Evolutionary conservation across 2,329 filamentous ascomycete species (phyloP), one percentile per base, ranked within the genome.

Genomic region (Leptographium procerum): DNA sequence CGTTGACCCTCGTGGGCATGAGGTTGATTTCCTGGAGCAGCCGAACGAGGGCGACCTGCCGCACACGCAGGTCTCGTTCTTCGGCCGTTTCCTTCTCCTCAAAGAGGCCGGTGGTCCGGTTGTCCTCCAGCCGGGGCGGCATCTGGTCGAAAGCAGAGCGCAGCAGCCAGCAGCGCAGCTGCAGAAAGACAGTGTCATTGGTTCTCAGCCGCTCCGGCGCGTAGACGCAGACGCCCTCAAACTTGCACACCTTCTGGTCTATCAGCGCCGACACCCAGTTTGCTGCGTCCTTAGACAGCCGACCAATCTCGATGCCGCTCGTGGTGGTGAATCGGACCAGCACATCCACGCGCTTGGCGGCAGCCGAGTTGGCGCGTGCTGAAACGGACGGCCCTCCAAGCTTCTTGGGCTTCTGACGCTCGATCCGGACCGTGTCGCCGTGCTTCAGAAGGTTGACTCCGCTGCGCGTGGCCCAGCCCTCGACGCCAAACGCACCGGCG

Each of bases 171-270:
- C 88, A 94, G 57, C 82, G 81, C 51, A 99, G 72, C 69, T 99
- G 94, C 8, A 99, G 71, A 65, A 92, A 95, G n/a, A 99, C 80
- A 0, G 91, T 97, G 66, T 99, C 94, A 66, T 95, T 96, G 10
- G 91, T 94, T 55, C 89, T 81, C 53, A 97, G 72, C 52, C 83
- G 78, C 58, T 97, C 92, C 0, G 91, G 91, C 0, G 89, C 89
- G 70, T 88, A 97, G 1, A 99, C 90, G 66, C 91, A 96, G 14
- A 81, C 84, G 7, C 88, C 94, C 64, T 95, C 88, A 61, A 99
- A 95, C 26, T 75, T 81, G 75, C 91, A 96, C 4, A 96, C 80
- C 34, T 87, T 86, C 69, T 97, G 91, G 67, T 99, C 94, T 56
- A 97, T 84, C 64, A 99, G 73, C 0, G 91, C 86, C 4, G 94